Base-by-base conservation (phyloP, 129 eudicot genomes). In the Silybum marianum region DNA sequence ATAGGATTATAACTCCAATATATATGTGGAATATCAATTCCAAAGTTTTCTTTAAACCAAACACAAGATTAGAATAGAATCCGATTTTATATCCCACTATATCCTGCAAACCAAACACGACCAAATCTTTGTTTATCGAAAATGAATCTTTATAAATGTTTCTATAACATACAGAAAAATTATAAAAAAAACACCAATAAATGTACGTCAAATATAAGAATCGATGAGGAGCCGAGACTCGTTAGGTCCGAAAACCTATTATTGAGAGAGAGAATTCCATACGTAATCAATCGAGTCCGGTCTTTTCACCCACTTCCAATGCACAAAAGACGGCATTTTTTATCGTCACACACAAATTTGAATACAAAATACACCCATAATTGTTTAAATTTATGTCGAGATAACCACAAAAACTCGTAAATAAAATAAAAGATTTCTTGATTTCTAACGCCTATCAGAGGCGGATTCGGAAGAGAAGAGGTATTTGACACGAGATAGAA, bases 401-500 rank as follows among this genome's bases (percentile, higher is more conserved):
- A 74, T 74, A 60, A 62, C 69, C 82, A 83, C 76, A 68, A 68
- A 76, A 76, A 77, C 82, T 67, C 51, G 34, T 46, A 58, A 71
- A 70, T 30, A 71, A n/a, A 71, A 40, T 51, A 39, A 72, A 81
- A 75, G 58, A 65, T 81, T 74, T 44, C 36, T 26, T 71, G 54
- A 40, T 71, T 71, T 40, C 32, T 72, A 93, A 81, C 94, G 98
- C 85, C 98, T 84, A 4, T 79, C 94, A 11, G 89, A 85, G 8
- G 98, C 91, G 0, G 99, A 95, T 72, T 95, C 99, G 9, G 91
- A 40, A 16, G 87, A 82, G 90, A 95, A 95, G 78, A 95, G 99
- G 88, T 89, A 90, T 81, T 91, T 92, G 75, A 95, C 99, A 19
- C 99, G 88, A 24, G 99, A 95, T 69, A 95, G 93, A 65, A 95